Evolutionary conservation across 192 early-diverging fungal species (phyloP), one percentile per base, ranked within the genome.

Genomic region (Diversispora epigaea): DNA sequence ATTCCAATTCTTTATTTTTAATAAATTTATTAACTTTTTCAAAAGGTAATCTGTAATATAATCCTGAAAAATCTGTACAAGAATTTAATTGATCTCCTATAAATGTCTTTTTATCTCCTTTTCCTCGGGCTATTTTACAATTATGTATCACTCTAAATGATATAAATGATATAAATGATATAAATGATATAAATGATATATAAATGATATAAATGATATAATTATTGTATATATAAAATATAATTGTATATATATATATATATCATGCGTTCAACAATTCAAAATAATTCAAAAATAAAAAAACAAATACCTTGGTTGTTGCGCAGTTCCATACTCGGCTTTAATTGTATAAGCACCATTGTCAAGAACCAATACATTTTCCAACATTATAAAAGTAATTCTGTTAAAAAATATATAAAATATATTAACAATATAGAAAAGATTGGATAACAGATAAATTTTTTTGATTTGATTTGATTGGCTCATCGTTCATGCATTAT

Each of bases 41-140:
- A 77, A 94, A 94, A 2, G 93, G 88, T 10, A 91, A 79, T 50
- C 91, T 82, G 79, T 91, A 89, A 65, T 87, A 90, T 8, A 94
- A 78, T 10, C 91, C 89, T 0, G 93, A 91, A 52, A 89, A 89
- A 75, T 93, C 92, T 47, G 78, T 79, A 78, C 85, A 88, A 10
- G 78, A 71, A 52, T 82, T 80, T 8, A 93, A 76, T 63, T 92
- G 85, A 76, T 94, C 93, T 11, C 85, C 93, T 63, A 94, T 82
- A 76, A 87, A 91, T 1, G 79, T 79, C 55, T 77, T 79, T 68
- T 81, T 81, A 57, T 85, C 86, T 10, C 69, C 85, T 75, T 80
- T 89, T 68, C 84, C 88, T 70, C 83, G 88, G 71, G 80, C 84
- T 78, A 84, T 85, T 79, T 73, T 88, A 80, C 73, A 75, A 69